A percentile compares a stretch with the other conserved stretches of the same genome.
These are phyloP conservation scores for Penicillium brasilianum DNA, from an alignment of 2,329 filamentous ascomycete genomes.

Conservation along the genomic window DNA sequence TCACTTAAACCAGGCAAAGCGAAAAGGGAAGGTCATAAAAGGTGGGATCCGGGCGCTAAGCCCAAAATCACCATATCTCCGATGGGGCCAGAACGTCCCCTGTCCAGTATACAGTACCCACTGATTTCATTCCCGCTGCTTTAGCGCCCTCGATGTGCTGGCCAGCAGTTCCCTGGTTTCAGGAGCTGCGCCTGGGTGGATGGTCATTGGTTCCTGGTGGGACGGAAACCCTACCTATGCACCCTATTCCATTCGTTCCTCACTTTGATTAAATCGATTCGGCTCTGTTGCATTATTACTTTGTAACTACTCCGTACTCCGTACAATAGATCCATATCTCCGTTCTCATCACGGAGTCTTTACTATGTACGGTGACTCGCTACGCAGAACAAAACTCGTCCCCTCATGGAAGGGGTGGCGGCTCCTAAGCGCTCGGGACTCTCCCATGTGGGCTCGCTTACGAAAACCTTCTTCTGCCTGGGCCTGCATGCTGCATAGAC, in stretches of 20 bases:
- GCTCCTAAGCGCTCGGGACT: constrained; percentile 29
- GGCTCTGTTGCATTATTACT: not conserved
- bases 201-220: not conserved
- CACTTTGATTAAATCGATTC: not conserved
- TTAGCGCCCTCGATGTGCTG: constrained; percentile 11
- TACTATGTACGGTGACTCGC: not conserved
- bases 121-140: constrained; percentile 1
- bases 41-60: constrained; percentile 13
- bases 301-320: not conserved
- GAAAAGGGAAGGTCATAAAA: constrained; percentile 33
- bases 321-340: not conserved
- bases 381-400: too few species aligned
- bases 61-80: constrained; percentile 21
- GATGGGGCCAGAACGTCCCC: constrained; percentile 21
- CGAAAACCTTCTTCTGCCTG: constrained; percentile 17
- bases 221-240: not conserved
- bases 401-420: constrained; percentile 16
- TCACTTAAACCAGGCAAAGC: too few species aligned
- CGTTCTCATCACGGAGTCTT: not conserved
- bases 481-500: constrained; percentile 6
- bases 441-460: constrained; percentile 28
- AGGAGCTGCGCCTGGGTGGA: not conserved
- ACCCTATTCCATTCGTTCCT: not conserved
- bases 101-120: not conserved
- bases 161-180: constrained; percentile 6